phyloP scores from a whole-genome alignment of 2,329 filamentous ascomycete species.

The Cercospora janseana region DNA sequence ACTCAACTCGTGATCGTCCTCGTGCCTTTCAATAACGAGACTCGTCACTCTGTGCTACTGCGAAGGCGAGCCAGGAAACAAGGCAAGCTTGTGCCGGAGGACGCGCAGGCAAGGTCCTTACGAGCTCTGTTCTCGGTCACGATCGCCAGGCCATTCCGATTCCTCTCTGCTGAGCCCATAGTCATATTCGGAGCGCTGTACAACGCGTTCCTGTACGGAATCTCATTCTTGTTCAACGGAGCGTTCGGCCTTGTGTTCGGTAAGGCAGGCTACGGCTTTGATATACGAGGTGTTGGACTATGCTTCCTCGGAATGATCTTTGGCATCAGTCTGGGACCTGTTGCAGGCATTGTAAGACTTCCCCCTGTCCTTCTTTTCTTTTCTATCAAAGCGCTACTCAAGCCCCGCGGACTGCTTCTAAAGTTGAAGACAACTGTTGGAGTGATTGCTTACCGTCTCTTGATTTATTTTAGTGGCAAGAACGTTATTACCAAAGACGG shows the following conservation, averaged over 20 bases:
- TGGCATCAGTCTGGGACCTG: slow-evolving; percentile 45
- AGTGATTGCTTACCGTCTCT: no score
- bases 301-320: slow-evolving; percentile 38
- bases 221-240: slow-evolving; percentile 52
- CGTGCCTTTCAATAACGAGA: slow-evolving; percentile 42
- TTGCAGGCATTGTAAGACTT: slow-evolving; percentile 49
- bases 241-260: slow-evolving; percentile 53
- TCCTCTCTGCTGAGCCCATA: slow-evolving; percentile 49
- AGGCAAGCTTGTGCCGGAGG: slow-evolving; percentile 40
- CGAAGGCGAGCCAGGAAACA: slow-evolving; percentile 28
- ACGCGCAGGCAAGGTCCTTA: slow-evolving; percentile 41
- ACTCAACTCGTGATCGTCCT: slow-evolving; percentile 43
- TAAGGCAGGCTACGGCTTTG: slow-evolving; percentile 39
- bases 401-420: no score
- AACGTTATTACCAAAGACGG: slow-evolving; percentile 43
- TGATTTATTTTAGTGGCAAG: no score
- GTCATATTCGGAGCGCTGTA: slow-evolving; percentile 50
- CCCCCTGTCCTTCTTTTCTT: no score
- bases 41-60: slow-evolving; percentile 48
- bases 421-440: no score
- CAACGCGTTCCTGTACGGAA: slow-evolving; percentile 51
- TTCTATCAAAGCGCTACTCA: no score
- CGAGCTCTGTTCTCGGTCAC: slow-evolving; percentile 45
- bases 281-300: slow-evolving; percentile 23
- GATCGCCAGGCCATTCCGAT: slow-evolving; percentile 49